Evolutionary conservation across 257 asterid species (phyloP), one percentile per base, ranked within the genome.

Genomic region (Solanum pimpinellifolium): DNA sequence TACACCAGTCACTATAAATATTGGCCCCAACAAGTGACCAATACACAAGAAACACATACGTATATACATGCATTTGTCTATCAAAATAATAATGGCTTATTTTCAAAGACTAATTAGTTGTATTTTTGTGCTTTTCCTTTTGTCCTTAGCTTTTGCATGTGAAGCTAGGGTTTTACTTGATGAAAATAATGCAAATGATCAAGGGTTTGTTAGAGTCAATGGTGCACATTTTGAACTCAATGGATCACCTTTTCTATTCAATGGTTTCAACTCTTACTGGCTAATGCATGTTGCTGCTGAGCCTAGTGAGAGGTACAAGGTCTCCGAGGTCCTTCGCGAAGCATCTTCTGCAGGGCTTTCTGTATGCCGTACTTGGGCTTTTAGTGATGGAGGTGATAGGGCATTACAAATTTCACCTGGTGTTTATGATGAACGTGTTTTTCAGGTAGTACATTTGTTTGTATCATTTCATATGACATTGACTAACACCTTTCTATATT

Each of bases 211-310:
- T 13, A 62, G 66, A 82, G 90, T 91, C 41, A 89, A 82, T 85
- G 93, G 93, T 37, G 69, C 86, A 21, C 91, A 87, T 33, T 94
- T 94, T 72, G 90, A 90, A 56, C 44, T 86, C 10, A 83, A 94
- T 31, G 93, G 92, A 23, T 88, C 83, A 47, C 89, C 94, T 5
- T 86, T 92, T 70, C 92, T 87, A 46, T 92, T 93, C 86, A 94
- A 91, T 77, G 97, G 96, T 2, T 94, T 93, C 91, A 92, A 93
- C 52, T 77, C 95, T 1, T 94, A 94, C n/a, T 94, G 95, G 95
- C 42, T 94, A 18, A 93, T 94, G 97, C 88, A 88, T 83, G 90
- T 86, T 89, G 94, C 94, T 1, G 83, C 93, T 2, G 91, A 92
- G 27, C 92, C 90, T 11, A 85, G 91, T 4, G 92, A 90, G 8